Base-by-base conservation (phyloP, 345 rosid species). In the Nephelium lappaceum region DNA sequence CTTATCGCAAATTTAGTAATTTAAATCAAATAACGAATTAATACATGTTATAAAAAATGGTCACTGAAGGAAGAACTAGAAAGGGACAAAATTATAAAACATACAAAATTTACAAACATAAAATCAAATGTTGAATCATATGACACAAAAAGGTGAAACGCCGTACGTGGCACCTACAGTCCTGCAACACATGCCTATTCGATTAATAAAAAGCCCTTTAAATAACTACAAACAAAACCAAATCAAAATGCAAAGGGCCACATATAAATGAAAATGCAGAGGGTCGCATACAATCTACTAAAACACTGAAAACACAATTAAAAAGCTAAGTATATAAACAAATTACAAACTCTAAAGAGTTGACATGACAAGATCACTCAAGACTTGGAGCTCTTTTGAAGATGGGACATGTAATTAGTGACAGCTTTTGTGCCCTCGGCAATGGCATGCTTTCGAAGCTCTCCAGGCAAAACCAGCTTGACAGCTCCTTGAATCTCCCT, bases 351-450 rank as follows among this genome's bases (percentile, higher is more conserved):
- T 49, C 55, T 14, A 11, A 49, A 49, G 5, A 49, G 55, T 49
- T 14, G 24, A 5, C 39, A 25, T 14, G 24, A 5, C 39, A 25
- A 14, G 15, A 51, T 38, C 23, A 14, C 24, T 11, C n/a, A 6
- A 8, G 27, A 18, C 6, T 74, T 75, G 42, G 79, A 19, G 3
- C 36, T 4, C 36, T 31, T 31, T 31, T 31, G 36, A 31, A 31
- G 36, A 31, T 38, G 75, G 42, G 88, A 70, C 61, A 79, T 67
- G 71, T 85, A 91, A 72, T 87, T 89, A 19, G 80, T 78, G 15
- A 92, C 63, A 62, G 98, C 98, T 78, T 93, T 92, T 5, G 88
- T 75, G 23, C 97, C 98, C 76, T 92, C 97, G 16, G 95, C 90
- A 3, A 90, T 72, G 14, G 95, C 95, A 42, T 95, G 95, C 72